Base-by-base conservation (phyloP, 148 eudicot genomes). In the Diospyros lotus region DNA sequence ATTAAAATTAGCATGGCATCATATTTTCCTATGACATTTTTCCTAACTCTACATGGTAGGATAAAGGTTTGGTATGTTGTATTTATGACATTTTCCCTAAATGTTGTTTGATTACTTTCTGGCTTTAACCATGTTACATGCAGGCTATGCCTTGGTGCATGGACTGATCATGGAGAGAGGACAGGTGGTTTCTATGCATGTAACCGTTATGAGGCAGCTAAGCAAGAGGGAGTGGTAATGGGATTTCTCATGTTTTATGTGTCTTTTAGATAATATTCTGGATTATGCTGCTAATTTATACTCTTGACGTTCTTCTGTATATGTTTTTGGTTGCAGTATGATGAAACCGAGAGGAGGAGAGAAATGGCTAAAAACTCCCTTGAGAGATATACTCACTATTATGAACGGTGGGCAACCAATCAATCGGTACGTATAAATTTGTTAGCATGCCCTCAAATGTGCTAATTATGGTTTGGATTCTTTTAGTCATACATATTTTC, bases 141-240 rank as follows among this genome's bases (percentile, higher is more conserved):
- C 74, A 89, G 93, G 90, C 80, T 89, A 54, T 89, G 90, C 72
- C 84, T 85, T 58, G 87, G 87, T 74, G 79, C 77, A 8, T 89
- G 93, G 93, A 41, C 90, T 9, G 90, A 85, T 11, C 93, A 89
- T 68, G 85, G 89, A n/a, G 89, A 86, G 73, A 82, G 79, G 18
- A 86, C 89, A 42, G 91, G 91, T 71, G 91, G 91, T 72, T 88
- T 84, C 76, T 88, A 88, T 84, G 87, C 91, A 60, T 88, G 91
- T 68, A 88, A 88, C 39, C 83, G 80, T 18, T 88, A 88, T 61
- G 89, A 88, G 62, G 78, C 81, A 67, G 91, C 86, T 28, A 88
- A 86, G 80, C 82, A 86, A 75, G 91, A 82, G 58, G 86, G 86
- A 84, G 62, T 64, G 86, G 90, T 87, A 82, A 51, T 17, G 69